Evolutionary conservation across 2,329 filamentous ascomycete species (phyloP).

Genomic region (Calonectria fujianensis): DNA sequence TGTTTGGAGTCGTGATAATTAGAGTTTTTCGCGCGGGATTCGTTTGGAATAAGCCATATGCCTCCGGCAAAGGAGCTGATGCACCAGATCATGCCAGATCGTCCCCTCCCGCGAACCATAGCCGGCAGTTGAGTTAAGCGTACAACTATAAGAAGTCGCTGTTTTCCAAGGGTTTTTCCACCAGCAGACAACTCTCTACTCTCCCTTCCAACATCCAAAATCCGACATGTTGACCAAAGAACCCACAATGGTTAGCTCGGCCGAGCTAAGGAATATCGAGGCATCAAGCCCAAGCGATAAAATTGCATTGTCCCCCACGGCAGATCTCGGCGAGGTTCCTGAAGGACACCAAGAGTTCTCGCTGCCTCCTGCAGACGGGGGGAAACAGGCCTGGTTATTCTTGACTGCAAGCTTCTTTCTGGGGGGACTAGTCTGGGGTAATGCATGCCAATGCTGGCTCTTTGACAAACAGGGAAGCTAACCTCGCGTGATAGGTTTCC

Average conservation of each 20-base stretch:
- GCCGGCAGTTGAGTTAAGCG: background rate
- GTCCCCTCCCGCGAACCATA: background rate
- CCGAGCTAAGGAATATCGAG: background rate
- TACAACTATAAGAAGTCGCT: background rate
- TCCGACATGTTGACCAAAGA: background rate
- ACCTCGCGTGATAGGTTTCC: conserved; percentile 69
- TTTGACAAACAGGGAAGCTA: background rate
- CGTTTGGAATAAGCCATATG: background rate
- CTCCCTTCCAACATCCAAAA: too few species aligned
- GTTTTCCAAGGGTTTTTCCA: background rate
- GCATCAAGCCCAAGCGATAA: background rate
- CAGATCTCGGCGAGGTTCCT: background rate
- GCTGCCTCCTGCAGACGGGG: conserved; percentile 60
- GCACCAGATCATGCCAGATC: background rate
- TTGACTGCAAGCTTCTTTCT: conserved; percentile 52
- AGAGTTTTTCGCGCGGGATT: background rate
- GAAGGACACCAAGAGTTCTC: conserved; percentile 42
- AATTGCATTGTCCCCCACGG: background rate
- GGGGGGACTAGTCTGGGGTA: conserved; percentile 49
- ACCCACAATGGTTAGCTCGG: background rate
- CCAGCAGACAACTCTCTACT: too few species aligned
- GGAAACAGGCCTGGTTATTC: conserved; percentile 61
- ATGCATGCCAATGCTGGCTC: too few species aligned
- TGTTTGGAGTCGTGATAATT: background rate
- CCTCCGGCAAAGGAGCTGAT: background rate